Conservation (phyloP, 179 eudicot species). For the Patellifolia procumbens region DNA sequence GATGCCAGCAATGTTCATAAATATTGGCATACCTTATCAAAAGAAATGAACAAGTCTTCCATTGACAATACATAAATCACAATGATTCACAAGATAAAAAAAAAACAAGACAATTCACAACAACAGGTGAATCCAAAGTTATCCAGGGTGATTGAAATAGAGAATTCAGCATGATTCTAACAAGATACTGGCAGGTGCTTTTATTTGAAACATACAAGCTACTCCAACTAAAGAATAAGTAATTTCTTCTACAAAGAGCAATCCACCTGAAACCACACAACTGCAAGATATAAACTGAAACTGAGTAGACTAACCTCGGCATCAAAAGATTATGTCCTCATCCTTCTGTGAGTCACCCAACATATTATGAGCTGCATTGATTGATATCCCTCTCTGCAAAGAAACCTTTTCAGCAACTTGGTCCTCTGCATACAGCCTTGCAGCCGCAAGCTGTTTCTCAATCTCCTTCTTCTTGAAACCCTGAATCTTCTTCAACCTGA, state of each 20-base stretch:
- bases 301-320: slow-evolving; percentile 31
- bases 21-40: background rate
- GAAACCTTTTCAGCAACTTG: slow-evolving; percentile 52
- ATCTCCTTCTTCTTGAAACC: slow-evolving; percentile 89
- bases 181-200: slow-evolving; percentile 27
- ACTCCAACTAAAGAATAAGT: slow-evolving; percentile 16
- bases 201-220: slow-evolving; percentile 32
- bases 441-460: slow-evolving; percentile 58
- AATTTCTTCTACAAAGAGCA: slow-evolving; percentile 18
- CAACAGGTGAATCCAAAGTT: slow-evolving; percentile 9
- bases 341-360: slow-evolving; percentile 55
- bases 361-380: slow-evolving; percentile 61
- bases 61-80: background rate
- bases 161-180: slow-evolving; percentile 28
- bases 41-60: background rate
- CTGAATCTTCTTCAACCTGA: slow-evolving; percentile 92
- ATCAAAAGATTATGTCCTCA: slow-evolving; percentile 77
- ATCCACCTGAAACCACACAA: slow-evolving; percentile 27
- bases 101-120: slow-evolving; percentile 22
- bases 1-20: background rate
- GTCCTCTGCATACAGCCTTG: slow-evolving; percentile 63
- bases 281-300: slow-evolving; percentile 17
- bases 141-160: slow-evolving; percentile 4
- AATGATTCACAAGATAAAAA: slow-evolving; percentile 4
- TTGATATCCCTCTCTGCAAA: slow-evolving; percentile 62